Conservation (phyloP, 1,284 basidiomycete species). For the Trametes hirsuta region DNA sequence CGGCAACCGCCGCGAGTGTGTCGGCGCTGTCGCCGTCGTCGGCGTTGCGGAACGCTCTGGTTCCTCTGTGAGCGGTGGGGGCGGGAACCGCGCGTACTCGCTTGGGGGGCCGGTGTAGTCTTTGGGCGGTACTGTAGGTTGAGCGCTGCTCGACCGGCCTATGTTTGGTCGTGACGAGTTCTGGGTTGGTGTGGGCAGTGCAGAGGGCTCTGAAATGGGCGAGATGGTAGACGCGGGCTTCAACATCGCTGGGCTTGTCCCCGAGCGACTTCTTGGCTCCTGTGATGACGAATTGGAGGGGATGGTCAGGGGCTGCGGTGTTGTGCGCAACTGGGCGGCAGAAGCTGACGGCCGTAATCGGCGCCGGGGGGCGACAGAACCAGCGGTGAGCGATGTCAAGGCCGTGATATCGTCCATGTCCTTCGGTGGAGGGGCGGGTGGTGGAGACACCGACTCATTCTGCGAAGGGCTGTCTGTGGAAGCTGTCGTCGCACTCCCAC, state of each 20-base stretch:
- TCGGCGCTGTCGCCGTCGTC: conserved; percentile 47
- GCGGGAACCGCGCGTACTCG: conserved; percentile 72
- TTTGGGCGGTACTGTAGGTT: conserved; percentile 41
- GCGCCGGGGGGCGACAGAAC: conserved; percentile 58
- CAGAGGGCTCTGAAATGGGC: conserved; percentile 27
- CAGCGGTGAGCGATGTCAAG: conserved; percentile 51
- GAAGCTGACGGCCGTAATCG: conserved; percentile 73
- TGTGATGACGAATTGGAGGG: conserved; percentile 33
- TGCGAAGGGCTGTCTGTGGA: conserved; percentile 72
- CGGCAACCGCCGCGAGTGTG: conserved; percentile 61
- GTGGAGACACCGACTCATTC: conserved; percentile 53
- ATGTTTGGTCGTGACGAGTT: conserved; percentile 25
- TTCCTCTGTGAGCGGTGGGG: conserved; percentile 43
- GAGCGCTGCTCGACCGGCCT: conserved; percentile 26
- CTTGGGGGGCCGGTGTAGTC: conserved; percentile 65
- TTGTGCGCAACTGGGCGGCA: conserved; percentile 70
- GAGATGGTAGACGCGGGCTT: conserved; percentile 39
- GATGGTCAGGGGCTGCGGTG: conserved; percentile 40
- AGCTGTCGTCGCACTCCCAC: conserved; percentile 70
- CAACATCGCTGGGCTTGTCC: conserved; percentile 62
- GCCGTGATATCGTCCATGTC: conserved; percentile 58
- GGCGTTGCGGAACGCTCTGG: conserved; percentile 40
- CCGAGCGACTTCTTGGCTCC: conserved; percentile 59
- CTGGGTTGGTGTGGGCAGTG: conserved; percentile 34
- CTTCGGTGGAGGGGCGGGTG: conserved; percentile 50